phyloP scores from a whole-genome alignment of 2,329 filamentous ascomycete genomes.

The Fusarium pseudocircinatum region DNA sequence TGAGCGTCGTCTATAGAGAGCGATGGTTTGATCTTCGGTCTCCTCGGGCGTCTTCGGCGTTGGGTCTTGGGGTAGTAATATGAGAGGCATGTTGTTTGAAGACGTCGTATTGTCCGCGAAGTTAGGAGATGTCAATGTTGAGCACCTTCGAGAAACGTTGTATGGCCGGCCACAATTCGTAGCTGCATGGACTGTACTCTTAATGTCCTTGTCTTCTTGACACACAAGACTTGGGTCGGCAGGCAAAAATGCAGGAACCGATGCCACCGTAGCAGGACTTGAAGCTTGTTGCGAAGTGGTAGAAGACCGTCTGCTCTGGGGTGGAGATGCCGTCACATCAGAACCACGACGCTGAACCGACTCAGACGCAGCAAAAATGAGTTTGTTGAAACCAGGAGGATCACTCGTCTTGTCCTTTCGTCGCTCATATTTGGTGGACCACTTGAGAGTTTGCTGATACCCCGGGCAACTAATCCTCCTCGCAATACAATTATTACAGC shows the following conservation, averaged over 20 bases:
- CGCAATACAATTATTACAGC: slow-evolving; percentile 13
- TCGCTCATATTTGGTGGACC: slow-evolving; percentile 29
- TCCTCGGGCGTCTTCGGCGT: not conserved
- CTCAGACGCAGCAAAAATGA: slow-evolving; percentile 23
- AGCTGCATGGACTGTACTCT: no score
- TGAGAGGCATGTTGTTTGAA: not conserved
- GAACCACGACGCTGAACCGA: slow-evolving; percentile 1
- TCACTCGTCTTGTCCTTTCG: not conserved
- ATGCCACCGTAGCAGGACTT: not conserved
- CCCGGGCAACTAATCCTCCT: slow-evolving; percentile 16
- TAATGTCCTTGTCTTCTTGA: not conserved
- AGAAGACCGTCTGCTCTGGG: not conserved
- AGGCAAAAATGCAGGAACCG: not conserved
- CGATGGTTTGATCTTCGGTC: not conserved
- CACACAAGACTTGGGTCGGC: rapidly evolving
- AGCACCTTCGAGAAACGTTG: not conserved
- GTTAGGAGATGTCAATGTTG: not conserved
- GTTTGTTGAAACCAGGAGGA: slow-evolving; percentile 19
- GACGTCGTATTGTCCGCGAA: not conserved
- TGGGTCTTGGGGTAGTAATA: not conserved
- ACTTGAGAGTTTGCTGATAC: slow-evolving; percentile 30
- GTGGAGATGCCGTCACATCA: not conserved
- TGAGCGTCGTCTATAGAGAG: not conserved
- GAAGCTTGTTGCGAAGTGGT: not conserved
- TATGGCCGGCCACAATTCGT: not conserved